Base-by-base conservation (phyloP, 2,329 filamentous ascomycete species). In the Stemphylium lycopersici region DNA sequence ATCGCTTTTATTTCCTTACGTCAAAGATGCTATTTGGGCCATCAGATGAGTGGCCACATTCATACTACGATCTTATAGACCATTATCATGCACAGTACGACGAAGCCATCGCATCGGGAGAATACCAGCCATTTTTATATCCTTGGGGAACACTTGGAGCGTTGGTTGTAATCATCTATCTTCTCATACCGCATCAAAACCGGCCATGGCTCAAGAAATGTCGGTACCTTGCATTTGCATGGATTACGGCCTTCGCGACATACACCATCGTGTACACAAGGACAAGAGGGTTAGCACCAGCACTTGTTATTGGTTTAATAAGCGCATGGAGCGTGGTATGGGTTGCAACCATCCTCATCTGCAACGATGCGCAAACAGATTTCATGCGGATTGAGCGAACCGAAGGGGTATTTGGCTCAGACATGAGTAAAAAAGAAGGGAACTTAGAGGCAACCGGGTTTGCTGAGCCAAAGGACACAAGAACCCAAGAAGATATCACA, bases 291-390 rank as follows among this genome's bases (percentile, higher is more conserved):
- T 74, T 83, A 18, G 82, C 82, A 1, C 77, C 81, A 58, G 80
- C 82, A 0, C 83, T 86, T 57, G 81, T 81, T 12, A 71, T 85
- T 13, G 85, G 85, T 0, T 60, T 87, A 15, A 70, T 83, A 6
- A 79, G 76, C 15, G 74, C 79, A 13, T 88, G 82, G 81, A 80
- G 79, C 46, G 73, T 81, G 11, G 70, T 86, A 31, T 87, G 83
- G 81, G 76, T 78, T 31, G 76, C 75, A 0, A 76, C 80, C 0
- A 73, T 87, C 36, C 72, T 87, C 18, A 63, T 86, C 3, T 81
- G 82, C 52, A 81, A 82, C 55, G 82, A 87, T 70, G 76, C 78
- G 1, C 82, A 84, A 61, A 73, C 64, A 10, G 81, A 85, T 37
- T 86, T 85, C 58, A 76, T 74, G 63, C 78, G 85, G 32, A 81